A percentile compares a stretch with the other conserved stretches of the same genome.
Evolutionary conservation across 2,329 filamentous ascomycete species (phyloP).

Genomic region (Verticillium nubilum): DNA sequence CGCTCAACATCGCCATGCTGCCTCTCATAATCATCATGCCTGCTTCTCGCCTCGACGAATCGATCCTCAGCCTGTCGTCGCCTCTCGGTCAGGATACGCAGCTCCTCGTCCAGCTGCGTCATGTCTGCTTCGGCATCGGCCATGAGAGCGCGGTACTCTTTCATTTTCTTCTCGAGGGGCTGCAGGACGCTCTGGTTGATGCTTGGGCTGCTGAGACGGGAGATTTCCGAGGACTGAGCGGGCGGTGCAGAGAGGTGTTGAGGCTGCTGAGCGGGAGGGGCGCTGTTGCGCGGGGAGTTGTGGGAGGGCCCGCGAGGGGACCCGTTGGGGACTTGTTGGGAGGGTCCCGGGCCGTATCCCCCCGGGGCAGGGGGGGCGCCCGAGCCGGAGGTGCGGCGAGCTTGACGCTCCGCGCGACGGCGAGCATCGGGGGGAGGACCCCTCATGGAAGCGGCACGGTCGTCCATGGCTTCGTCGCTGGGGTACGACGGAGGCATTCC

Average conservation of each 20-base stretch:
- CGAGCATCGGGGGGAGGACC: not conserved
- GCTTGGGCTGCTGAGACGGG: slow-evolving; percentile 37
- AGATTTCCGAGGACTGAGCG: slow-evolving; percentile 19
- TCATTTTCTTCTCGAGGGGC: slow-evolving; percentile 37
- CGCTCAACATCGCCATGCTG: slow-evolving; percentile 35
- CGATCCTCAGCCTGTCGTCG: slow-evolving; percentile 33
- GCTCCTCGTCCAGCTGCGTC: slow-evolving; percentile 35
- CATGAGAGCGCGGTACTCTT: slow-evolving; percentile 37
- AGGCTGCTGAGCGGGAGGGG: too few species aligned
- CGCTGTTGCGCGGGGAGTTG: not conserved
- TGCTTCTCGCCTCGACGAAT: slow-evolving; percentile 34
- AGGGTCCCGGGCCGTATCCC: not conserved
- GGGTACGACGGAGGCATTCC: not conserved
- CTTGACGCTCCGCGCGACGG: not conserved
- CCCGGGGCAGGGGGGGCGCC: not conserved
- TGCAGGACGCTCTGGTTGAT: slow-evolving; percentile 36
- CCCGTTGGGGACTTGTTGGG: not conserved
- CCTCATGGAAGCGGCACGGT: not conserved
- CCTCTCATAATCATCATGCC: slow-evolving; percentile 37
- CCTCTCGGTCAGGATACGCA: slow-evolving; percentile 33
- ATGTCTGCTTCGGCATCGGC: slow-evolving; percentile 33
- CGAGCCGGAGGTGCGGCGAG: not conserved
- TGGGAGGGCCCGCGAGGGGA: not conserved
- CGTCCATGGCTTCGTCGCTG: not conserved
- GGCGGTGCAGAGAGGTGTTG: not conserved